Conservation (phyloP, 352 stramenopile species). For the Phytophthora macrochlamydospora region DNA sequence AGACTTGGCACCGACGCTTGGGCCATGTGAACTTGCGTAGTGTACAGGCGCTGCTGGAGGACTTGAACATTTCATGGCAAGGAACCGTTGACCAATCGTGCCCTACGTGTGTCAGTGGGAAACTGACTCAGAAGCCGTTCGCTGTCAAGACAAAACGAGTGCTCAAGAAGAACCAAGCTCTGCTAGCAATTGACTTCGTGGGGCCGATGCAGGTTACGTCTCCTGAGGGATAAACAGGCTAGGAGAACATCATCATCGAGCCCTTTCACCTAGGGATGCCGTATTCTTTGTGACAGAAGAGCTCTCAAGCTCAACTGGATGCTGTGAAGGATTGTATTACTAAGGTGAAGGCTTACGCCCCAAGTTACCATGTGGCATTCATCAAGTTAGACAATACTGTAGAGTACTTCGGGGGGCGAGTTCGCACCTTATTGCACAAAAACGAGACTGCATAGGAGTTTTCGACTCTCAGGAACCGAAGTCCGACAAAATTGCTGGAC, state of each 20-base stretch:
- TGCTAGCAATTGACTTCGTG: neutral
- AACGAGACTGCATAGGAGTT: constrained; percentile 14
- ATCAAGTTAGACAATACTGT: neutral
- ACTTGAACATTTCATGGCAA: neutral
- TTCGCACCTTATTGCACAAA: constrained; percentile 18
- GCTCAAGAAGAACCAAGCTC: neutral
- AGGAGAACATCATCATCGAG: neutral
- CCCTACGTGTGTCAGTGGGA: neutral
- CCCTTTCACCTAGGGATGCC: neutral
- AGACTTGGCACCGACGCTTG: neutral
- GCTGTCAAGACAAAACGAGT: neutral
- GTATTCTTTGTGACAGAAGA: neutral
- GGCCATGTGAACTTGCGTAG: neutral
- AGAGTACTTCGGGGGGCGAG: neutral
- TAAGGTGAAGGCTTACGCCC: neutral
- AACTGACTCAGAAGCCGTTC: neutral
- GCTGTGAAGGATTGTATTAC: neutral
- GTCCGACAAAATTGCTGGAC: constrained; percentile 5
- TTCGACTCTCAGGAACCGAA: constrained; percentile 10
- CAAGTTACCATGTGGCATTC: neutral
- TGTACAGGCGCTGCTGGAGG: neutral
- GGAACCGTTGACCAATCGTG: neutral
- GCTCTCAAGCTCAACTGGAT: neutral
- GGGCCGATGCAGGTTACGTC: neutral
- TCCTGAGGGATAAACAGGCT: neutral